Conservation (phyloP, 73 alveolate species). For the Paramecium caudatum region DNA sequence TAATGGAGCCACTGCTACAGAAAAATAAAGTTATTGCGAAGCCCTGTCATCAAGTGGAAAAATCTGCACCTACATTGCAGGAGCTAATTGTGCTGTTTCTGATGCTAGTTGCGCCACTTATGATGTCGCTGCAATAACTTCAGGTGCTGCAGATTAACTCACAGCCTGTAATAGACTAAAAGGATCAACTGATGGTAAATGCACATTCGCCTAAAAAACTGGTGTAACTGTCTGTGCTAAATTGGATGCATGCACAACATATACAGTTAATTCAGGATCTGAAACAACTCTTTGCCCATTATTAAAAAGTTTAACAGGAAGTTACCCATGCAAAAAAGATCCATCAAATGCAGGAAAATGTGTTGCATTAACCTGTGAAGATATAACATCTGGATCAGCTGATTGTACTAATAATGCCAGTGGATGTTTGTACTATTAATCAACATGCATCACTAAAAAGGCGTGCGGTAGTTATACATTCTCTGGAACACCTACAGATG, state of each 20-base stretch:
- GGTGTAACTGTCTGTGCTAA: not conserved
- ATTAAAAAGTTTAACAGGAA: not conserved
- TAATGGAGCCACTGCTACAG: not conserved
- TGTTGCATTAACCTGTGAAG: not conserved
- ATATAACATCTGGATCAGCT: not conserved
- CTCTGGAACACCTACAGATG: not conserved
- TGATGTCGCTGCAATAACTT: too few relatives aligned
- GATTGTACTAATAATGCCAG: not conserved
- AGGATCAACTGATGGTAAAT: not conserved
- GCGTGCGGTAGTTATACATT: not conserved
- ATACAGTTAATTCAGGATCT: not conserved
- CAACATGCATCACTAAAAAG: not conserved
- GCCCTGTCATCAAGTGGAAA: not conserved
- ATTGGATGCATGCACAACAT: not conserved
- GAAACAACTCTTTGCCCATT: not conserved
- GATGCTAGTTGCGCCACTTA: not conserved
- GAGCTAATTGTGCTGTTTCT: not conserved
- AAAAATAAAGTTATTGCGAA: conserved; percentile 22
- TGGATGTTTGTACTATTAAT: not conserved
- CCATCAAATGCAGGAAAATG: not conserved
- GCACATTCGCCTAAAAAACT: not conserved
- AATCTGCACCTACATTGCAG: conserved; percentile 30
- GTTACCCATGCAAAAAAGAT: not conserved
- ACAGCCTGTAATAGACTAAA: not conserved
- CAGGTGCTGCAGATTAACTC: not conserved